Percentiles rank a stretch among this genome's conserved stretches.
Evolutionary conservation across 2,329 filamentous ascomycete species (phyloP).

Genomic region (Capronia coronata): DNA sequence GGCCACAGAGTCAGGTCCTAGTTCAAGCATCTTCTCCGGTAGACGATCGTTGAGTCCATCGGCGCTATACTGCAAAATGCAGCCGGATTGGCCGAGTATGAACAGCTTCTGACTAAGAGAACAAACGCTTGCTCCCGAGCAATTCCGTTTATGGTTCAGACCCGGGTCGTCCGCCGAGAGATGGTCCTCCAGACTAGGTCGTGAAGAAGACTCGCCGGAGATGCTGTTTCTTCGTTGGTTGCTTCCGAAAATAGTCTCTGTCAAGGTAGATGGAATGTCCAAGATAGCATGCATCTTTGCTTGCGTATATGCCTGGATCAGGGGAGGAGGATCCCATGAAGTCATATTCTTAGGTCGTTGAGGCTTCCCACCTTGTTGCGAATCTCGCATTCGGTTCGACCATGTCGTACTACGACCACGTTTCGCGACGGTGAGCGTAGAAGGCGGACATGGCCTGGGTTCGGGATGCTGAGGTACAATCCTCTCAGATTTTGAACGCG

Average conservation of each 20-base stretch:
- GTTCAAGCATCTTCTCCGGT: constrained; percentile 43
- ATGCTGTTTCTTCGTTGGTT: constrained; percentile 44
- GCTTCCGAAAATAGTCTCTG: constrained; percentile 58
- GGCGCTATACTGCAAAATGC: constrained; percentile 42
- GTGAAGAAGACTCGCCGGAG: constrained; percentile 9
- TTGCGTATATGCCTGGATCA: constrained; percentile 84
- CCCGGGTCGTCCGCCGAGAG: constrained; percentile 34
- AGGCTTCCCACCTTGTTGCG: constrained; percentile 6
- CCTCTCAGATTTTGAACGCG: constrained; percentile 17
- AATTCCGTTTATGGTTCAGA: constrained; percentile 32
- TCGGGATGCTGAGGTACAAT: constrained; percentile 6
- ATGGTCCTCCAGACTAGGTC: constrained; percentile 23
- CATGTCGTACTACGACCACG: constrained; percentile 7
- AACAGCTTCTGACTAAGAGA: constrained; percentile 39
- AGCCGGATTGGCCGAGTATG: constrained; percentile 40
- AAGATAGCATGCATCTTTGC: constrained; percentile 68
- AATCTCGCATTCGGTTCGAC: constrained; percentile 5
- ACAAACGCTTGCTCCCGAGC: constrained; percentile 36
- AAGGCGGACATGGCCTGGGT: background rate
- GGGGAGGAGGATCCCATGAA: constrained; percentile 62
- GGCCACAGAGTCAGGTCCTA: constrained; percentile 42
- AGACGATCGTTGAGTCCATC: constrained; percentile 42
- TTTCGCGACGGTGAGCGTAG: background rate
- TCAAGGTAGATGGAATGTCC: constrained; percentile 47
- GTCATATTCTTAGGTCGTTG: constrained; percentile 14